Evolutionary conservation across 1,284 basidiomycete species (phyloP), one percentile per base, ranked within the genome.

Genomic region (Lignosus rhinocerotis): DNA sequence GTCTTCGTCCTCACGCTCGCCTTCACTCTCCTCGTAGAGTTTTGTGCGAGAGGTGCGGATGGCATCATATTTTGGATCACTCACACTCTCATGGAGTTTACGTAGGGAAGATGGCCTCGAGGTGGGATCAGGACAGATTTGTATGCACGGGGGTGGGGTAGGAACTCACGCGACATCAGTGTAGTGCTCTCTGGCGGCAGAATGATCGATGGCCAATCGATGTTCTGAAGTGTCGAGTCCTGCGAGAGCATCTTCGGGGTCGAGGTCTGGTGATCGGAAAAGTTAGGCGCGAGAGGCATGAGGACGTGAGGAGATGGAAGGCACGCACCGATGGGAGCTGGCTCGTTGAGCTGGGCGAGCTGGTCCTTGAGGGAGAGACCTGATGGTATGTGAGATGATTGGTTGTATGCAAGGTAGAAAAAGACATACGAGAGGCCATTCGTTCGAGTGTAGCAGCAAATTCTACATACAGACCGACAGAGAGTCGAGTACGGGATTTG

Each of bases 41-140:
- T 84, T 78, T 58, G 80, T 83, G 61, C 92, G 79, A 7, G 84
- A 86, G 1, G 79, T 84, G 69, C 79, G 84, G 8, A 83, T 75
- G 31, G 88, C 89, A 38, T 83, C 83, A 72, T 96, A 96, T 72
- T 93, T 94, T 12, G 85, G 82, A 68, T 90, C 87, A 39, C 80
- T 71, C 53, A 90, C 69, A 61, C 79, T 83, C 45, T 85, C 82
- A 16, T 86, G 83, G 25, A 82, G 71, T 66, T 82, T 87, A 52
- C 90, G 81, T 55, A 95, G 69, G 17, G 80, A 73, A 51, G 92
- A 93, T 11, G 84, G 84, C 2, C 92, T 93, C 57, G 51, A 58
- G 47, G 41, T 43, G 36, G n/a, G 45, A 45, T 53, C 38, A 52
- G 47, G 33, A 43, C 39, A 42, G 38, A 30, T 42, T 38, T 7